phyloP scores from a whole-genome alignment of 345 rosid species.

The Ricinus communis region DNA sequence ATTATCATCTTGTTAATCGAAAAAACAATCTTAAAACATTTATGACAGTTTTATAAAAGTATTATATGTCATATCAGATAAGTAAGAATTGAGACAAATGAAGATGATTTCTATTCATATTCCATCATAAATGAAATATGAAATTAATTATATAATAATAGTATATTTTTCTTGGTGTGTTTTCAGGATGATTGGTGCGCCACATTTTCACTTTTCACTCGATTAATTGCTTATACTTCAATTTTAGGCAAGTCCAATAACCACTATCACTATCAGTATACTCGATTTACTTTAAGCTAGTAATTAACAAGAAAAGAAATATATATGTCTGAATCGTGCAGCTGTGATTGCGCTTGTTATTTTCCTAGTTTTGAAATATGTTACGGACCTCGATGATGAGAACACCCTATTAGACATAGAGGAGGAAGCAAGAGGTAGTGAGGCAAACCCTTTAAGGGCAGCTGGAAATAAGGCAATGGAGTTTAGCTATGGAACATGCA shows the following conservation, averaged over 20 bases:
- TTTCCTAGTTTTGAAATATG: constrained; percentile 5
- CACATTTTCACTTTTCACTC: constrained; percentile 1
- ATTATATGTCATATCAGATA: too few relatives aligned
- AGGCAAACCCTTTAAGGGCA: constrained; percentile 5
- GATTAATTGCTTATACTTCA: constrained; percentile 7
- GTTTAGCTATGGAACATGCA: constrained; percentile 9
- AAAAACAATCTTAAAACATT: too few relatives aligned
- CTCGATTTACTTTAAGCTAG: too few relatives aligned
- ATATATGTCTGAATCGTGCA: background rate
- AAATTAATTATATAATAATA: too few relatives aligned
- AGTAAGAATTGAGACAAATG: too few relatives aligned
- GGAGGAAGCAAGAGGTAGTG: background rate
- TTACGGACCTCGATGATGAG: background rate
- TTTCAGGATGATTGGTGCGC: constrained; percentile 14
- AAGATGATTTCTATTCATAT: too few relatives aligned
- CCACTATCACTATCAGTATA: background rate
- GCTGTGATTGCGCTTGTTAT: constrained; percentile 5
- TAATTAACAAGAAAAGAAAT: too few relatives aligned
- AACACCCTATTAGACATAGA: too few relatives aligned
- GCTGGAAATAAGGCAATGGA: background rate
- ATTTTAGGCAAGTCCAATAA: background rate
- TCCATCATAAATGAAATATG: too few relatives aligned
- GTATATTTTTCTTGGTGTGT: background rate
- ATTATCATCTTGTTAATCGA: too few relatives aligned
- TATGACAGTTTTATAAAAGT: too few relatives aligned